Percentiles rank a stretch among this genome's conserved stretches.
Conservation (phyloP, 129 eudicot genomes). For the Pulicaria dysenterica region DNA sequence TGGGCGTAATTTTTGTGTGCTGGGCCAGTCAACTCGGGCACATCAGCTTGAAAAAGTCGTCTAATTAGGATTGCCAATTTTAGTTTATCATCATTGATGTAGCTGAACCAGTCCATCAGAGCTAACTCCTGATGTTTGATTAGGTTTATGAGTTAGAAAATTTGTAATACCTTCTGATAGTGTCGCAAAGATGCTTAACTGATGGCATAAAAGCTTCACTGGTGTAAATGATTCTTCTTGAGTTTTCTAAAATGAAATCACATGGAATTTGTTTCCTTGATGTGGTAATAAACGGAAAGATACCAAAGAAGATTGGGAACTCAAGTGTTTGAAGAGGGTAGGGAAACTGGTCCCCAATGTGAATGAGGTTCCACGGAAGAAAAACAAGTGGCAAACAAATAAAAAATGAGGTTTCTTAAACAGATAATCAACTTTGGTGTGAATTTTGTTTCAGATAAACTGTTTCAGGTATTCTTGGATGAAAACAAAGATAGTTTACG, state of each 20-base stretch:
- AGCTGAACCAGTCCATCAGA: constrained; percentile 37
- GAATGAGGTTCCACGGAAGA: no score
- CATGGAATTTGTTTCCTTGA: constrained; percentile 11
- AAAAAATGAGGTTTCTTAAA: no score
- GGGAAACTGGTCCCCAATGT: no score
- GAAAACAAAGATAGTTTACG: no score
- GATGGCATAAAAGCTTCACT: background rate
- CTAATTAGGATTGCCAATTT: constrained; percentile 58
- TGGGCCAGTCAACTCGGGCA: constrained; percentile 52
- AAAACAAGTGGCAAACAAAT: no score
- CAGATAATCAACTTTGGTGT: no score
- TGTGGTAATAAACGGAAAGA: constrained; percentile 12
- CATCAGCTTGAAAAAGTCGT: constrained; percentile 63
- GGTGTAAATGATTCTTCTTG: constrained; percentile 17
- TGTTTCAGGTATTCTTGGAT: no score
- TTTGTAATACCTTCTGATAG: constrained; percentile 11
- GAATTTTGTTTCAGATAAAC: no score
- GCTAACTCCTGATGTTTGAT: constrained; percentile 28
- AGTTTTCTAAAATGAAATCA: constrained; percentile 24
- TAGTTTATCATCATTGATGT: constrained; percentile 33
- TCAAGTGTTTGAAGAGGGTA: no score
- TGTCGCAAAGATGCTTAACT: constrained; percentile 7
- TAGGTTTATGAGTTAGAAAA: constrained; percentile 19
- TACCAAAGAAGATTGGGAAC: background rate
- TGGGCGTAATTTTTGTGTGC: constrained; percentile 21